Evolutionary conservation across 345 rosid species (phyloP).

Genomic region (Sonneratia alba): DNA sequence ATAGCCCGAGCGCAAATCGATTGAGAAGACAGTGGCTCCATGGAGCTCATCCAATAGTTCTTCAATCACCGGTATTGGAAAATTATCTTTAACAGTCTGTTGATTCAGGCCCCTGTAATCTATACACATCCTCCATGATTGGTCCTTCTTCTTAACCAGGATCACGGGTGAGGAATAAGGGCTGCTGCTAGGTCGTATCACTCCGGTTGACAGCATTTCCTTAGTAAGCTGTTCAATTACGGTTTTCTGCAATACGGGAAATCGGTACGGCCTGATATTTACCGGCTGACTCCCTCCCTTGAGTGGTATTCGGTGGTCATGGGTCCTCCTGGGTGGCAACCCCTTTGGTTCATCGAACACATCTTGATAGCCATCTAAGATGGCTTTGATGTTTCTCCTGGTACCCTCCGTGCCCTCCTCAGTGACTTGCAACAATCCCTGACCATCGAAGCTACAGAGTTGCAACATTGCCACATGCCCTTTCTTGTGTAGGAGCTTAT

Average conservation of each 20-base stretch:
- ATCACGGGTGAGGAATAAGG: neutral
- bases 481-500: too few relatives aligned
- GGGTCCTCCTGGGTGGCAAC: too few relatives aligned
- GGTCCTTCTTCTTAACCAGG: neutral
- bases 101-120: neutral
- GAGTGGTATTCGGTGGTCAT: too few relatives aligned
- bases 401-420: too few relatives aligned
- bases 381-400: too few relatives aligned
- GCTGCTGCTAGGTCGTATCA: neutral
- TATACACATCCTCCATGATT: neutral
- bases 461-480: too few relatives aligned
- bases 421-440: too few relatives aligned
- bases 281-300: too few relatives aligned
- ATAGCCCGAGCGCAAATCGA: neutral
- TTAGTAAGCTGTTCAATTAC: neutral
- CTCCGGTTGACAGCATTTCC: neutral
- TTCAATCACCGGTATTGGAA: neutral
- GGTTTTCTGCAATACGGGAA: neutral
- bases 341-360: too few relatives aligned
- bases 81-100: neutral
- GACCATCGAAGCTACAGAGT: too few relatives aligned
- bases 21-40: neutral
- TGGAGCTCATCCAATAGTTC: neutral
- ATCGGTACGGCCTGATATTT: neutral
- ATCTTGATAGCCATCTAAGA: too few relatives aligned